phyloP scores from a whole-genome alignment of 805 yeast species.

The Scheffersomyces ergatensis region DNA sequence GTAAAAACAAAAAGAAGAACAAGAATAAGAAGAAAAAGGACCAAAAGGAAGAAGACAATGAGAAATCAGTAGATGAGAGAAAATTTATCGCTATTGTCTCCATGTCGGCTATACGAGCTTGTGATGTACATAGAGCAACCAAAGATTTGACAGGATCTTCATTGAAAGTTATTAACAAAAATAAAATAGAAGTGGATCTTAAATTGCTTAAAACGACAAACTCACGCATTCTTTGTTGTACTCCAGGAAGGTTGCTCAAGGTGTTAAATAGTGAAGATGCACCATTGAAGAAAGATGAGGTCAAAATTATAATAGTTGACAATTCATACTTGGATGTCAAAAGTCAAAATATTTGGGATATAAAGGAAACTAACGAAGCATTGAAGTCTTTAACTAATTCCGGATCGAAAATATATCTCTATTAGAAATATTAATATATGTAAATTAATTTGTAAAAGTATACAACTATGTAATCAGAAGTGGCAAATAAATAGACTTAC shows the following conservation, averaged over 20 bases:
- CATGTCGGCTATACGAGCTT: constrained; percentile 81
- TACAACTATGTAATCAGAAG: constrained; percentile 12
- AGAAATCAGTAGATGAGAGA: constrained; percentile 21
- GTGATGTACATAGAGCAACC: constrained; percentile 73
- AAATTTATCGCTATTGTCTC: constrained; percentile 55
- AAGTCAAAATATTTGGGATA: constrained; percentile 59
- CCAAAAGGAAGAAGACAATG: constrained; percentile 4
- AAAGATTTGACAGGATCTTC: constrained; percentile 50
- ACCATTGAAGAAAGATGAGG: constrained; percentile 38
- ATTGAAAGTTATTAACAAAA: constrained; percentile 72
- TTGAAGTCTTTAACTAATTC: constrained; percentile 39
- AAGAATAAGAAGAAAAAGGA: constrained; percentile 17
- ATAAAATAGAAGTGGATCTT: constrained; percentile 64
- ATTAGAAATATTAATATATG: constrained; percentile 11
- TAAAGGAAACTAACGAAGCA: constrained; percentile 41
- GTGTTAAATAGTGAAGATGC: constrained; percentile 44
- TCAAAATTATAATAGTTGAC: constrained; percentile 59
- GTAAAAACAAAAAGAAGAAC: constrained; percentile 20
- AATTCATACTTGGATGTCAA: constrained; percentile 61
- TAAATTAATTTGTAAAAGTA: background rate
- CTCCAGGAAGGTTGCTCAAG: constrained; percentile 58
- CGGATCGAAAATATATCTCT: constrained; percentile 53
- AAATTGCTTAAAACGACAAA: constrained; percentile 40
- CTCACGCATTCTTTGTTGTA: constrained; percentile 56
- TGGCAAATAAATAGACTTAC: constrained; percentile 22